These are phyloP conservation scores for Dryas integrifolia DNA, from an alignment of 331 rosid species.

Conservation along the genomic window DNA sequence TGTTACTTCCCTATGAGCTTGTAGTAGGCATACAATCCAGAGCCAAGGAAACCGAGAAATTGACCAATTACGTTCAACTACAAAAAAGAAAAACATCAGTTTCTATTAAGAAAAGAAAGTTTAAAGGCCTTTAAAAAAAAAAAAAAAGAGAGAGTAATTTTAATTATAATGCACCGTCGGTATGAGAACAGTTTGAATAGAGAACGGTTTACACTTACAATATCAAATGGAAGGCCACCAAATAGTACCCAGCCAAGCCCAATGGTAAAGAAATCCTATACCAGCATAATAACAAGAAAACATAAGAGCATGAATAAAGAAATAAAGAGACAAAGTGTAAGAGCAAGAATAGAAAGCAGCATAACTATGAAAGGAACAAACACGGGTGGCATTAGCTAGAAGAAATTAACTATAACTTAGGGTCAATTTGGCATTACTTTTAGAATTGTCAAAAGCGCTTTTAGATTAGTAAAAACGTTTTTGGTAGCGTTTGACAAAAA, in stretches of 20 bases:
- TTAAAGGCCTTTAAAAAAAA: no score
- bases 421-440: no score
- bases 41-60: constrained; percentile 75
- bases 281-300: constrained; percentile 19
- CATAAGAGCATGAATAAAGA: constrained; percentile 16
- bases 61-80: constrained; percentile 87
- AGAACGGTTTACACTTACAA: constrained; percentile 56
- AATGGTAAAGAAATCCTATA: constrained; percentile 80
- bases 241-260: constrained; percentile 90
- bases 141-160: neutral
- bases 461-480: no score
- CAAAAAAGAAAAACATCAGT: constrained; percentile 24
- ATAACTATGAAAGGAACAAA: no score
- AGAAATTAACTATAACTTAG: no score
- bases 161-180: constrained; percentile 6
- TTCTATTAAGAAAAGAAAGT: neutral
- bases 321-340: neutral
- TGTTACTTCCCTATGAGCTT: constrained; percentile 73
- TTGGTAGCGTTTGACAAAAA: no score
- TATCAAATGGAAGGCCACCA: constrained; percentile 92
- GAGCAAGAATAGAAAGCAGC: neutral
- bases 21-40: constrained; percentile 80
- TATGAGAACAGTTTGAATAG: neutral
- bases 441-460: no score
- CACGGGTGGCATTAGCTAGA: no score